Conservation (phyloP, 257 asterid species). For the Cynanchum wilfordii region DNA sequence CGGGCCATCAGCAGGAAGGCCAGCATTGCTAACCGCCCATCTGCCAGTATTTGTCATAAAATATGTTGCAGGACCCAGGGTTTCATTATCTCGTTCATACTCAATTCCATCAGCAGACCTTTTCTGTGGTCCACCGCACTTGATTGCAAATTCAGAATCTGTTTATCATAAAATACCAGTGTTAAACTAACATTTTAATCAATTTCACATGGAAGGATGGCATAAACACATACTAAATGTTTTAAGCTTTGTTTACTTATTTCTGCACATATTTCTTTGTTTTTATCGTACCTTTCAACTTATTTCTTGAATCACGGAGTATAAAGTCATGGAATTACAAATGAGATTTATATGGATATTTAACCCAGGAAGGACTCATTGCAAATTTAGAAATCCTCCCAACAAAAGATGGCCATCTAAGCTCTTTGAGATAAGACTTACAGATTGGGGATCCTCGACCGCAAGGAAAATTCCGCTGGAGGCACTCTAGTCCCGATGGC, state of each 20-base stretch:
- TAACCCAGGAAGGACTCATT: neutral
- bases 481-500: conserved; percentile 60
- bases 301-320: neutral
- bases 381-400: neutral
- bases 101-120: conserved; percentile 29
- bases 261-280: neutral
- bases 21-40: conserved; percentile 87
- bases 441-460: conserved; percentile 46
- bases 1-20: conserved; percentile 42
- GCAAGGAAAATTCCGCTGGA: conserved; percentile 67
- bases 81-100: conserved; percentile 48
- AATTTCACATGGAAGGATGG: neutral
- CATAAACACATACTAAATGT: neutral
- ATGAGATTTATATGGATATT: neutral
- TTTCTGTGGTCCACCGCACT: conserved; percentile 60
- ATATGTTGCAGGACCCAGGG: conserved; percentile 70
- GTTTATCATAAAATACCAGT: conserved; percentile 9
- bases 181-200: neutral
- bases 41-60: conserved; percentile 34
- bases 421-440: conserved; percentile 24
- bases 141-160: conserved; percentile 68
- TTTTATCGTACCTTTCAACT: neutral
- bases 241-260: neutral
- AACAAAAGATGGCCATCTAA: neutral
- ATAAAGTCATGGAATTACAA: neutral